These are phyloP conservation scores for Fraxinus paxiana DNA, from an alignment of 305 asterid species.

Conservation along the genomic window DNA sequence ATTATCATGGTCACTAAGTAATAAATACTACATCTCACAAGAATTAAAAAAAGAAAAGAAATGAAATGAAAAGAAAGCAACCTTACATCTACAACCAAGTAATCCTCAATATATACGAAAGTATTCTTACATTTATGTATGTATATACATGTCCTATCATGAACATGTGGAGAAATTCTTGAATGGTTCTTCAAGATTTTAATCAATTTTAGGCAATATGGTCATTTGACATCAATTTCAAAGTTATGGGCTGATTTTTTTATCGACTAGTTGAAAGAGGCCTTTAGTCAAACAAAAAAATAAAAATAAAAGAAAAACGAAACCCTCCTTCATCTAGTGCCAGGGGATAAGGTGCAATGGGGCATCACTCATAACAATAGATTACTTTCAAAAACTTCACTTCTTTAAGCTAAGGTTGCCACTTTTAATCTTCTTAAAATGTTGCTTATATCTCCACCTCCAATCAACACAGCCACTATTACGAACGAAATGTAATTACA, in stretches of 20 bases:
- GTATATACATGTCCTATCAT: background rate
- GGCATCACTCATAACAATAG: background rate
- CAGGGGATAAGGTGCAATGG: background rate
- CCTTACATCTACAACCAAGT: too few species aligned
- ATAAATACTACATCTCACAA: too few species aligned
- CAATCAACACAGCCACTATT: constrained; percentile 5
- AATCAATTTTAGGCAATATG: background rate
- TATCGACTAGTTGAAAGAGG: background rate
- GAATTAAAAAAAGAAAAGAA: too few species aligned
- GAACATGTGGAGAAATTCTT: background rate
- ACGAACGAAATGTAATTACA: constrained; percentile 2
- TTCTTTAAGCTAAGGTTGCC: background rate
- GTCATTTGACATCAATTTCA: background rate
- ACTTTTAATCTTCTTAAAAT: background rate
- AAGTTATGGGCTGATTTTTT: background rate
- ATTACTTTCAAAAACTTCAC: background rate
- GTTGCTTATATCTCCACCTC: constrained; percentile 15
- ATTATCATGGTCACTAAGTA: too few species aligned
- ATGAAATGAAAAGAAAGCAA: background rate
- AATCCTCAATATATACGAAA: too few species aligned
- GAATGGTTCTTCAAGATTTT: background rate
- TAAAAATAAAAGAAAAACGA: background rate
- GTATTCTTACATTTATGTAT: too few species aligned
- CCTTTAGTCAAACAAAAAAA: background rate
- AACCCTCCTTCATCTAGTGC: background rate